phyloP scores from a whole-genome alignment of 306 rosid species.

The Luffa aegyptiaca region DNA sequence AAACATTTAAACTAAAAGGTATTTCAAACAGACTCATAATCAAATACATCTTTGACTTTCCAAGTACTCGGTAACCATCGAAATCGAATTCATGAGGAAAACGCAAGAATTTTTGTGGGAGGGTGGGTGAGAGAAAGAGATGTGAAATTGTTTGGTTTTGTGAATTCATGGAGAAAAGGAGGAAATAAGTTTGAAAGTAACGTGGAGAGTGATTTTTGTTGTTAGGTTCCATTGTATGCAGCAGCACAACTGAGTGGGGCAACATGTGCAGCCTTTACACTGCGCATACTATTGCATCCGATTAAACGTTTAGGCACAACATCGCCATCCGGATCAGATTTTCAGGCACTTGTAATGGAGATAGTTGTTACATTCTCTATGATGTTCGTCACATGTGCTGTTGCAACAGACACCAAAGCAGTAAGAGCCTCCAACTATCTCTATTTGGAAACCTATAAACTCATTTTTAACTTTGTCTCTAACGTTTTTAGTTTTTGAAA shows the following conservation, averaged over 20 bases:
- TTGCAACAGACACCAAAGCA: conserved; percentile 65
- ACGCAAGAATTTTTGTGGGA: neutral
- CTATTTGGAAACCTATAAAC: no score
- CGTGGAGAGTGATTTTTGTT: neutral
- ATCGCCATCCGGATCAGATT: conserved; percentile 45
- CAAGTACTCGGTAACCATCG: neutral
- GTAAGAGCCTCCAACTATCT: conserved; percentile 16
- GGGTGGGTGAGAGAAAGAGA: neutral
- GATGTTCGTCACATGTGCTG: conserved; percentile 64
- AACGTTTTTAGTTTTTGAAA: no score
- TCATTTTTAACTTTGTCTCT: no score
- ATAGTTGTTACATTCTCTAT: conserved; percentile 55
- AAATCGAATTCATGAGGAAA: neutral
- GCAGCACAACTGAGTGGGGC: conserved; percentile 68
- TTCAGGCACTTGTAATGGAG: conserved; percentile 59
- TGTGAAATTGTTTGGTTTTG: neutral
- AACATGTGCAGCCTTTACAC: conserved; percentile 55
- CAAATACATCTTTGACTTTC: no score
- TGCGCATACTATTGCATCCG: conserved; percentile 38
- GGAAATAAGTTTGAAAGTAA: neutral
- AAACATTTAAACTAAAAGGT: no score
- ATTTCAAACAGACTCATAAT: no score
- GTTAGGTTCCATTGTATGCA: conserved; percentile 67
- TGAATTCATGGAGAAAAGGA: neutral
- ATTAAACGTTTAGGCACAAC: conserved; percentile 43